Conservation (phyloP, 352 stramenopile genomes). For the Phytophthora palmivora region DNA sequence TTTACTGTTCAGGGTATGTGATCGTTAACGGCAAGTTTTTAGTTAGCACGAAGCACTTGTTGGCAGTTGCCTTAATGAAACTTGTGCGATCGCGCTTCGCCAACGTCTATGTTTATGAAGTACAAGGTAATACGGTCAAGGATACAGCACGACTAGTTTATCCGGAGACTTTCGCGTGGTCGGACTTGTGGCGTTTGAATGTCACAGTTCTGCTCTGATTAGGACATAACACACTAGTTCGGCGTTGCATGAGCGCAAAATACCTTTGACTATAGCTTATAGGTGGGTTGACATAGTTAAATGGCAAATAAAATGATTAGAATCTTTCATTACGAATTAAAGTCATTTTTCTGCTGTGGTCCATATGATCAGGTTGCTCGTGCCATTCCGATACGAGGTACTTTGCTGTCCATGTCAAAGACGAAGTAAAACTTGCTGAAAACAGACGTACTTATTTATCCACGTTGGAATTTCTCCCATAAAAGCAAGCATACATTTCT, state of each 20-base stretch:
- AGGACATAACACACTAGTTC: too few species aligned
- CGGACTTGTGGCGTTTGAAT: conserved; percentile 12
- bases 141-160: conserved; percentile 10
- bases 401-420: neutral
- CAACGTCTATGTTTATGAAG: conserved; percentile 19
- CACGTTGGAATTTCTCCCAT: conserved; percentile 56
- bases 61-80: conserved; percentile 15
- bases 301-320: too few species aligned
- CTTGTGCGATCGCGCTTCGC: conserved; percentile 3
- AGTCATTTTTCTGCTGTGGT: too few species aligned
- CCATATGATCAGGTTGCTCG: neutral
- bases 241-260: too few species aligned
- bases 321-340: too few species aligned
- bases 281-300: too few species aligned
- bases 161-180: conserved; percentile 16
- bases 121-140: conserved; percentile 16
- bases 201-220: conserved; percentile 5
- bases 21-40: conserved; percentile 20
- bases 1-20: conserved; percentile 21
- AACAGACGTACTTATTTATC: neutral
- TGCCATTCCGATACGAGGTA: conserved; percentile 1
- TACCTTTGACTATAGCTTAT: too few species aligned
- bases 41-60: conserved; percentile 4
- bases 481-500: conserved; percentile 92
- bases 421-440: conserved; percentile 4